These are phyloP conservation scores for Salix brachista DNA, from an alignment of 345 rosid species.

Conservation along the genomic window DNA sequence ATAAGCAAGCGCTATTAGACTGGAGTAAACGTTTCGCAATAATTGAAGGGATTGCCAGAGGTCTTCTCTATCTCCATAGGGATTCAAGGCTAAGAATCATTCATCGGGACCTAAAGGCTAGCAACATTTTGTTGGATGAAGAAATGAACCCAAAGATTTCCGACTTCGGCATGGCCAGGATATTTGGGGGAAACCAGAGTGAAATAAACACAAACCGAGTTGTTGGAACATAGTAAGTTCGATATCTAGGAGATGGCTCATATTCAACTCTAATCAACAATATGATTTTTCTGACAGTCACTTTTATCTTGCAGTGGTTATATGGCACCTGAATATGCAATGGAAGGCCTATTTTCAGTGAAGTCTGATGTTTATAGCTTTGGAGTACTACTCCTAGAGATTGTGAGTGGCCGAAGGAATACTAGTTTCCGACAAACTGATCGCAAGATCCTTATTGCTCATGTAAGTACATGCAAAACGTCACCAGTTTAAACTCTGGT, in stretches of 20 bases:
- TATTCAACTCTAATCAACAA: not conserved
- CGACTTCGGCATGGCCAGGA: slow-evolving; percentile 32
- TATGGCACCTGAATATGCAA: slow-evolving; percentile 33
- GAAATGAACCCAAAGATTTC: slow-evolving; percentile 30
- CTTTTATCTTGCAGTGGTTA: slow-evolving; percentile 21
- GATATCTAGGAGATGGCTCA: not conserved
- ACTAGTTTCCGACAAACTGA: slow-evolving; percentile 21
- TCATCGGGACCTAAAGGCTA: slow-evolving; percentile 29
- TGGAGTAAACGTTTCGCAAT: slow-evolving; percentile 15
- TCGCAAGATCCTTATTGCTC: slow-evolving; percentile 14
- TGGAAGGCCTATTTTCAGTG: slow-evolving; percentile 31
- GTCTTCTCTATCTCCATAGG: slow-evolving; percentile 29
- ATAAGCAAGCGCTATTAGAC: slow-evolving; percentile 16
- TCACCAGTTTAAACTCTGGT: not conserved
- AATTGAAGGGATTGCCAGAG: slow-evolving; percentile 29
- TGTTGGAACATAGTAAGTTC: slow-evolving; percentile 28
- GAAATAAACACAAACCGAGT: slow-evolving; percentile 27
- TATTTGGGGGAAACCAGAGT: slow-evolving; percentile 25
- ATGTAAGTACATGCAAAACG: slow-evolving; percentile 12
- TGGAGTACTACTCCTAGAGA: slow-evolving; percentile 23
- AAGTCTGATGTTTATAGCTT: slow-evolving; percentile 34
- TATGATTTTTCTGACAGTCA: not conserved
- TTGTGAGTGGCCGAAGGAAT: slow-evolving; percentile 24
- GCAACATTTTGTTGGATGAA: slow-evolving; percentile 26
- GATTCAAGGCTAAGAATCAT: slow-evolving; percentile 27